Evolutionary conservation across 2,329 filamentous ascomycete species (phyloP).

Genomic region (Colletotrichum graminicola): DNA sequence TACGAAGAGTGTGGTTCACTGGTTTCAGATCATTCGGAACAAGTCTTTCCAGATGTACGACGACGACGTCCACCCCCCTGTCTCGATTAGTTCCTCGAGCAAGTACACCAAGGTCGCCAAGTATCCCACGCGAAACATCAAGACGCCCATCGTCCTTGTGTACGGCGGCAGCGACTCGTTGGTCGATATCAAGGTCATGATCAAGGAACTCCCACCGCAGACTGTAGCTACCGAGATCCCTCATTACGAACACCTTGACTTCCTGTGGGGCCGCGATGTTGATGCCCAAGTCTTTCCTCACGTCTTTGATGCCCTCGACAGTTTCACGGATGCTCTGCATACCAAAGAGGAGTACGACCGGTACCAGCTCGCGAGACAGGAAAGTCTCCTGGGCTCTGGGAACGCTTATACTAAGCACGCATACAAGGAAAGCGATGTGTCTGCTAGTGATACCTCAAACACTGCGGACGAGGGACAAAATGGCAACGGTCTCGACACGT

Average conservation of each 20-base stretch:
- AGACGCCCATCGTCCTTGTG: conserved; percentile 91
- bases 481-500: conserved; percentile 28
- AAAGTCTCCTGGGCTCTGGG: conserved; percentile 60
- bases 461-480: conserved; percentile 24
- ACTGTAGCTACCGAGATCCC: conserved; percentile 89
- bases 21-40: conserved; percentile 99
- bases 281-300: conserved; percentile 88
- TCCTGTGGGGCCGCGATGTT: conserved; percentile 92
- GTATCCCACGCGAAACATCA: conserved; percentile 97
- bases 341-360: conserved; percentile 71
- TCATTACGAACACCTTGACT: conserved; percentile 97
- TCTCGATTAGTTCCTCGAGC: conserved; percentile 76
- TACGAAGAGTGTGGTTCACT: conserved; percentile 97
- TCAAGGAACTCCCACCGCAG: conserved; percentile 85
- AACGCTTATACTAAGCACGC: conserved; percentile 48
- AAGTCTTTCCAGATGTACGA: conserved; percentile 99
- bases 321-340: conserved; percentile 71
- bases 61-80: conserved; percentile 85
- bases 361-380: conserved; percentile 65
- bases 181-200: conserved; percentile 93
- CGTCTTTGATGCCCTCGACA: conserved; percentile 89
- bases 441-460: conserved; percentile 38
- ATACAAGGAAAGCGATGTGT: conserved; percentile 48
- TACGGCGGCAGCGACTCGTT: conserved; percentile 95
- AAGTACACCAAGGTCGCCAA: conserved; percentile 97